These are phyloP conservation scores for Ogataea pini DNA, from an alignment of 805 yeast species.

Conservation along the genomic window DNA sequence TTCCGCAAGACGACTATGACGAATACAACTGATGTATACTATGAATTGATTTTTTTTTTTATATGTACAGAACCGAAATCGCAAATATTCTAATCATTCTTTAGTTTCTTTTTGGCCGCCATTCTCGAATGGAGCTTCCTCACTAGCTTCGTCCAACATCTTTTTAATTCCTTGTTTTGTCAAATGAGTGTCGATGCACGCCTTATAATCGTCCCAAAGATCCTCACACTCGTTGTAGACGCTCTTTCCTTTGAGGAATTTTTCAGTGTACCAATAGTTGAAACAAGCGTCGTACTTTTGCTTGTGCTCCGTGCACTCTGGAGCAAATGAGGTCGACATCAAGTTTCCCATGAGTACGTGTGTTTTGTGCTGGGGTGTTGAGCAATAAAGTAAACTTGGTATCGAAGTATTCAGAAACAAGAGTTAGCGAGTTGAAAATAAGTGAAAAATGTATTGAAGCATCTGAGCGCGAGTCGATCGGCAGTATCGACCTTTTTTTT, in stretches of 20 bases:
- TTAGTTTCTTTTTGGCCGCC: constrained; percentile 48
- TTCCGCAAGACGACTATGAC: constrained; percentile 34
- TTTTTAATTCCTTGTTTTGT: constrained; percentile 76
- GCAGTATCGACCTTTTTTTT: not conserved
- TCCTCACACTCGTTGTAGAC: constrained; percentile 86
- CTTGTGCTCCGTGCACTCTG: constrained; percentile 90
- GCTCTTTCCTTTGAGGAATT: constrained; percentile 63
- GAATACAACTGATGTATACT: constrained; percentile 25
- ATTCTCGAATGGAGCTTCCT: constrained; percentile 83
- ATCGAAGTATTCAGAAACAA: not conserved
- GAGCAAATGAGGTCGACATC: constrained; percentile 90
- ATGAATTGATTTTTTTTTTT: not conserved
- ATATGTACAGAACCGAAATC: constrained; percentile 11
- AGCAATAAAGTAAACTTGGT: not conserved
- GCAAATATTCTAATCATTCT: constrained; percentile 6
- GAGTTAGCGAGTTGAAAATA: not conserved
- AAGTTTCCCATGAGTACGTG: constrained; percentile 57
- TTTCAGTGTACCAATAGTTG: constrained; percentile 92
- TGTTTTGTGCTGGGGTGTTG: not conserved
- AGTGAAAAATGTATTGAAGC: not conserved
- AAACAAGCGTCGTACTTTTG: constrained; percentile 89
- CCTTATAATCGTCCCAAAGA: constrained; percentile 83
- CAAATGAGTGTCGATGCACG: constrained; percentile 76
- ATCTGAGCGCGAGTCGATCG: constrained; percentile 1
- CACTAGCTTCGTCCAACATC: constrained; percentile 83